A percentile compares a stretch with the other conserved stretches of the same genome.
These are phyloP conservation scores for Periconia sp. DNA, from an alignment of 2,329 filamentous ascomycete genomes.

Conservation along the genomic window DNA sequence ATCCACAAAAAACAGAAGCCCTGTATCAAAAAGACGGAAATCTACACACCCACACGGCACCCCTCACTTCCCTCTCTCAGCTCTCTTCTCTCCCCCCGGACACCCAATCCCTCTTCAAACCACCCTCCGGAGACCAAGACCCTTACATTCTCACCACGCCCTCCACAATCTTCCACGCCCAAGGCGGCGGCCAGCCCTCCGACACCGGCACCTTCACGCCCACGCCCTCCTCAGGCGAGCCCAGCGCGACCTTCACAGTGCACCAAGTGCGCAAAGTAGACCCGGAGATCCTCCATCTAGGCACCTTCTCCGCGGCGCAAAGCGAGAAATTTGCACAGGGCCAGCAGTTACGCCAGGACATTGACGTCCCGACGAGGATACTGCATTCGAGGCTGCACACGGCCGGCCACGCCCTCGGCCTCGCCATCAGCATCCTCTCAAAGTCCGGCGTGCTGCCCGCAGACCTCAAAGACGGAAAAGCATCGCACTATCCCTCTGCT, in stretches of 20 bases:
- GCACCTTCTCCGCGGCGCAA: slow-evolving; percentile 56
- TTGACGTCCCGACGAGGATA: slow-evolving; percentile 66
- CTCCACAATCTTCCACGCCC: slow-evolving; percentile 75
- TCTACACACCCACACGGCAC: slow-evolving; percentile 52
- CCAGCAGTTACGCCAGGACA: slow-evolving; percentile 59
- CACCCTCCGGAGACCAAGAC: slow-evolving; percentile 47
- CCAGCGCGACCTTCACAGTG: slow-evolving; percentile 57
- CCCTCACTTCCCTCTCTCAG: slow-evolving; percentile 56
- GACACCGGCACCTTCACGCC: slow-evolving; percentile 69
- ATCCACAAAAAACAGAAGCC: slow-evolving; percentile 36
- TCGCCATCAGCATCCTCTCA: slow-evolving; percentile 66
- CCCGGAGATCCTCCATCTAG: slow-evolving; percentile 69
- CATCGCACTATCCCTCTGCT: slow-evolving; percentile 72
- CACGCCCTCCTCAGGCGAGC: slow-evolving; percentile 7
- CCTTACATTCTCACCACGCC: slow-evolving; percentile 66
- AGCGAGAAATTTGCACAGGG: background rate
- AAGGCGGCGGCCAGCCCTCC: slow-evolving; percentile 76
- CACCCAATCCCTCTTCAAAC: slow-evolving; percentile 65
- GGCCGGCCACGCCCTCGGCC: slow-evolving; percentile 73
- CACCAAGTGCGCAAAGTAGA: slow-evolving; percentile 61
- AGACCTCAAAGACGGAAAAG: slow-evolving; percentile 71
- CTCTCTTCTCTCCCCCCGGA: slow-evolving; percentile 58
- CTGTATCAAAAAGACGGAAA: slow-evolving; percentile 50
- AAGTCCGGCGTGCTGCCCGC: slow-evolving; percentile 35
- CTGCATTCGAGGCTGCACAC: slow-evolving; percentile 75